Conservation (phyloP, 352 stramenopile species). For the Achlya hypogyna region DNA sequence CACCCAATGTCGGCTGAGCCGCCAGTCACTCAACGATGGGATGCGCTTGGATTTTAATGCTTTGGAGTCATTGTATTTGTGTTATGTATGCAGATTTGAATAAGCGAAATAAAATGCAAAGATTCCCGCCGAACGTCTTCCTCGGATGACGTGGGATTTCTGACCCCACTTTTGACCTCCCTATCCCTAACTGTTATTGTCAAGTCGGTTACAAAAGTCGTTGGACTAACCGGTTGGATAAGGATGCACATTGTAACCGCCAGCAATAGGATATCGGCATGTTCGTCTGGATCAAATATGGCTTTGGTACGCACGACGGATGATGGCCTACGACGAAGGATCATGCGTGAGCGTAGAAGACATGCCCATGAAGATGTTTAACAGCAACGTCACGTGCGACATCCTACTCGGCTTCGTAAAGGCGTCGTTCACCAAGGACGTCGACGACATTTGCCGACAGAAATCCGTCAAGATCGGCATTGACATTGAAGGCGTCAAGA, state of each 20-base stretch:
- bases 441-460: conserved; percentile 70
- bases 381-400: conserved; percentile 57
- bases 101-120: not conserved
- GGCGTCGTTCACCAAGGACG: conserved; percentile 48
- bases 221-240: not conserved
- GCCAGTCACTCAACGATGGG: not conserved
- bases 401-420: conserved; percentile 64
- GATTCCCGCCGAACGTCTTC: not conserved
- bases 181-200: not conserved
- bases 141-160: no score
- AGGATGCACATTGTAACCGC: not conserved
- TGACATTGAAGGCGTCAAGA: conserved; percentile 53
- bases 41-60: no score
- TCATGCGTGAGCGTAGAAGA: conserved; percentile 23
- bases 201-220: not conserved
- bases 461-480: conserved; percentile 64
- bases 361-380: conserved; percentile 64
- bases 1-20: not conserved
- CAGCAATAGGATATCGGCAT: conserved; percentile 18
- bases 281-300: conserved; percentile 80
- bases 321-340: not conserved
- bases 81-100: not conserved
- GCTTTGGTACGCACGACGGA: conserved; percentile 43
- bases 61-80: not conserved
- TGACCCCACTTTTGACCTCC: no score